These are phyloP conservation scores for Skeletonema costatum DNA, from an alignment of 108 stramenopile genomes.

Conservation along the genomic window DNA sequence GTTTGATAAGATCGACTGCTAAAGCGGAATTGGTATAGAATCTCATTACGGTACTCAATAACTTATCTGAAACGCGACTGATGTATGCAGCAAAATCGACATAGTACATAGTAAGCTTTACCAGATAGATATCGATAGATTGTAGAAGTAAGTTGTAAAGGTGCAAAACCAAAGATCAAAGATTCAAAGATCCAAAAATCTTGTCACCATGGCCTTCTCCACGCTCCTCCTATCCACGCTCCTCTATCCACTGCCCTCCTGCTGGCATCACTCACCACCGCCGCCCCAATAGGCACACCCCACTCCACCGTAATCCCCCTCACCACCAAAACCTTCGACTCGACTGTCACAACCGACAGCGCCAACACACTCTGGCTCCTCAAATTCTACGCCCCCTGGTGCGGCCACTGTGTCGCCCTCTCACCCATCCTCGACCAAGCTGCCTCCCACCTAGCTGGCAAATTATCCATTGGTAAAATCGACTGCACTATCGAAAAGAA, in stretches of 20 bases:
- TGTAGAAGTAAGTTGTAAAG: no score
- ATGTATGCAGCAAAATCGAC: no score
- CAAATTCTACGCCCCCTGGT: slow-evolving; percentile 86
- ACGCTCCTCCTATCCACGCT: background rate
- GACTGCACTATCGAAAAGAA: slow-evolving; percentile 78
- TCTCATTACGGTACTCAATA: no score
- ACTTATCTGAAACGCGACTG: no score
- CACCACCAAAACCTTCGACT: slow-evolving; percentile 44
- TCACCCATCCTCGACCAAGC: slow-evolving; percentile 69
- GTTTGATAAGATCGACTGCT: no score
- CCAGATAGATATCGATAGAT: no score
- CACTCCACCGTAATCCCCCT: slow-evolving; percentile 56
- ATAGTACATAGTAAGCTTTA: no score
- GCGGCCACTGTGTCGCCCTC: slow-evolving; percentile 68
- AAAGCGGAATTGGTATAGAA: no score
- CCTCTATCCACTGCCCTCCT: background rate
- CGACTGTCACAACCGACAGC: slow-evolving; percentile 53
- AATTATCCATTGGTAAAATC: slow-evolving; percentile 85
- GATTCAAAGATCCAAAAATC: background rate
- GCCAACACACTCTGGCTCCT: slow-evolving; percentile 78
- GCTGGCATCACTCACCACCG: background rate
- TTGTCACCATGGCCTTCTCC: background rate
- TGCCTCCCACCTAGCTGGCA: slow-evolving; percentile 63
- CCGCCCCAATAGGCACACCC: slow-evolving; percentile 41
- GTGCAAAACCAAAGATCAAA: no score